Base-by-base conservation (phyloP, 768 basidiomycete species). In the Cystobasidium ongulense region DNA sequence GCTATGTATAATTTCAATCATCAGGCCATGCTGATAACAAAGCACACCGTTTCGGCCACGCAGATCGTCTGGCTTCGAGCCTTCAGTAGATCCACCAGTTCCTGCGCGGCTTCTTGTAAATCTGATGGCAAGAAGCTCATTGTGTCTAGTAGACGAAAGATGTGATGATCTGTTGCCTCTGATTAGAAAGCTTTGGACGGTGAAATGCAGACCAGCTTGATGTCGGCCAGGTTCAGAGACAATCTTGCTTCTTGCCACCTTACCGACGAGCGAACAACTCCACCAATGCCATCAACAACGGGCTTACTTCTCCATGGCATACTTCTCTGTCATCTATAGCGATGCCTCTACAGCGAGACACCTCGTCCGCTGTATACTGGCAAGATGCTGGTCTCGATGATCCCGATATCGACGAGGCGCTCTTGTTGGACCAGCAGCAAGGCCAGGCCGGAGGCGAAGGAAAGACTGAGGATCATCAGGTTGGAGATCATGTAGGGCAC, bases 21-120 rank as follows among this genome's bases (percentile, higher is more conserved):
- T 21, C 38, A 46, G 35, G 13, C 3, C 33, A 11, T 38, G 3
- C 4, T 25, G 11, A 36, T 21, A 11, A 29, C 7, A 1, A 4
- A 54, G 53, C 68, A n/a, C 54, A 71, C 68, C 27, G 68, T 71
- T 36, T 71, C 68, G 18, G 68, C 68, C n/a, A 71, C 68, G 35
- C 68, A 71, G 39, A 71, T 46, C n/a, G 68, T 71, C 43, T 54
- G 33, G 53, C 29, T 41, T 5, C 43, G 50, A 10, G 52, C 7
- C 35, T 39, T 71, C 4, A 71, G 68, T 25, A 59, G 31, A 2
- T 23, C 68, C 4, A 53, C 68, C 46, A 71, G 50, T 39, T 43
- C 41, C 17, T 71, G 68, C 1, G 68, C 68, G 23, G 54, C 52
- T 33, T 13, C 53, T 17, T 27, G 29, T 8, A 71, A 53, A 29